Evolutionary conservation across 495 filamentous ascomycete genomes (phyloP).

Genomic region (Thermothielavioides terrestris): DNA sequence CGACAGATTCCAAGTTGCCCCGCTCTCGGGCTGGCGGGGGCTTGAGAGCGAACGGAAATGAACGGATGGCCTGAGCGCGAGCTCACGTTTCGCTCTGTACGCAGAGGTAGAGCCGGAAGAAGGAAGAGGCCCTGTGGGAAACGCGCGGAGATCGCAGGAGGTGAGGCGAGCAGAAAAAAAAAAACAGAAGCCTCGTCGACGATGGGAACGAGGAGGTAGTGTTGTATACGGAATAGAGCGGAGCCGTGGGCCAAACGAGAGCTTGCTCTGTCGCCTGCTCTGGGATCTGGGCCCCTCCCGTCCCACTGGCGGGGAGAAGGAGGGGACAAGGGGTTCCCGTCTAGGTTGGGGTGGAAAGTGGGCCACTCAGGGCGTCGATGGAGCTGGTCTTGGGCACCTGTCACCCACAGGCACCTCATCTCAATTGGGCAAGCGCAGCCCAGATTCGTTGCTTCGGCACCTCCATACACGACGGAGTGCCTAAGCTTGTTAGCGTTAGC

Average conservation of each 20-base stretch:
- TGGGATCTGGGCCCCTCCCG: conserved; percentile 2
- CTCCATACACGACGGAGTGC: too few relatives aligned
- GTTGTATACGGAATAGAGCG: conserved; percentile 7
- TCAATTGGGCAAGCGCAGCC: too few relatives aligned
- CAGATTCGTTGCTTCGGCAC: too few relatives aligned
- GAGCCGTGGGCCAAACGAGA: too few relatives aligned
- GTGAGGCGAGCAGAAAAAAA: not conserved
- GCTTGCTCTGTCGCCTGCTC: conserved; percentile 1
- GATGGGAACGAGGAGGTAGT: not conserved
- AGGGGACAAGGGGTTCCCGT: not conserved
- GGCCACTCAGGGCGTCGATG: not conserved
- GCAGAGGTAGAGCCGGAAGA: not conserved
- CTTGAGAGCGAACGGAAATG: not conserved
- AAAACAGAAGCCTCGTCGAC: not conserved
- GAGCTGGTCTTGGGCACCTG: not conserved
- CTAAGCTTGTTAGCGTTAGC: too few relatives aligned
- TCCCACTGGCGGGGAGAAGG: conserved; percentile 1
- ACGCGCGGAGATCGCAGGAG: not conserved
- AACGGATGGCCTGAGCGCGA: conserved; percentile 2
- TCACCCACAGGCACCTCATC: not conserved
- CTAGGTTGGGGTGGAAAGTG: not conserved
- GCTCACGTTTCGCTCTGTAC: not conserved
- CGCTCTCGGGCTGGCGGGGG: conserved; percentile 8
- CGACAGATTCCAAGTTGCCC: conserved; percentile 8
- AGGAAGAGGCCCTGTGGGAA: not conserved